Conservation (phyloP, 2,329 filamentous ascomycete genomes). For the Trichoderma gracile region DNA sequence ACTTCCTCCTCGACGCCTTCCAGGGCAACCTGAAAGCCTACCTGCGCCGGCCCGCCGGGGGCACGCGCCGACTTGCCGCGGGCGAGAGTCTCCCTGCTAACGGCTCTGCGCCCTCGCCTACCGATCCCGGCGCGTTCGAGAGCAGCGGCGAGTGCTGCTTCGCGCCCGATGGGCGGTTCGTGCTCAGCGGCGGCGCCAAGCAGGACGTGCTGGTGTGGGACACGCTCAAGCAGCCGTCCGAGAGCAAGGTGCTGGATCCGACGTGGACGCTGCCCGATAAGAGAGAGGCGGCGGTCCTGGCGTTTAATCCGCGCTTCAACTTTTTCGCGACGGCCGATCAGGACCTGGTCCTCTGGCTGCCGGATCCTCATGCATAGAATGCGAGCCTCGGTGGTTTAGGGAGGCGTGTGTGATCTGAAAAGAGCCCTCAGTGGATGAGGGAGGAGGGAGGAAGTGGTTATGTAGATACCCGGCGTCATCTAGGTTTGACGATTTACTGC, state of each 20-base stretch:
- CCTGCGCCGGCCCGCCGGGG: constrained; percentile 59
- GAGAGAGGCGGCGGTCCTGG: constrained; percentile 71
- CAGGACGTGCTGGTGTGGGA: constrained; percentile 87
- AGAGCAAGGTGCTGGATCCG: constrained; percentile 63
- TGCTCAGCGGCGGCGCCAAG: constrained; percentile 71
- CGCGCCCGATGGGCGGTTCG: constrained; percentile 83
- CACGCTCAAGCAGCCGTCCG: constrained; percentile 57
- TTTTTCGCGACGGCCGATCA: constrained; percentile 88
- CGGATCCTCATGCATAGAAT: constrained; percentile 60
- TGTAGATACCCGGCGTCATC: constrained; percentile 23
- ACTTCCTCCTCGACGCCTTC: constrained; percentile 94
- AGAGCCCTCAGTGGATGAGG: no score
- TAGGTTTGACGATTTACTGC: background rate
- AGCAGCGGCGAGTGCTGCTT: constrained; percentile 82
- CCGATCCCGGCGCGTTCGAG: constrained; percentile 46
- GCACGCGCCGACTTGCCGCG: constrained; percentile 53
- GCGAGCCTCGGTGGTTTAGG: background rate
- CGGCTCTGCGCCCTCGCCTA: constrained; percentile 34
- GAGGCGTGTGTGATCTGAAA: background rate
- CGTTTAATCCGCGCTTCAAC: constrained; percentile 89
- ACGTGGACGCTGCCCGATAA: constrained; percentile 64
- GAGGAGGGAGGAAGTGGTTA: background rate
- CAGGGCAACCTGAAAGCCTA: constrained; percentile 77
- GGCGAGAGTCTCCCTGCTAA: constrained; percentile 48
- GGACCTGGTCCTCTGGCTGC: constrained; percentile 77